These are phyloP conservation scores for Kwoniella mangroviensis DNA, from an alignment of 768 basidiomycete species.

Conservation along the genomic window DNA sequence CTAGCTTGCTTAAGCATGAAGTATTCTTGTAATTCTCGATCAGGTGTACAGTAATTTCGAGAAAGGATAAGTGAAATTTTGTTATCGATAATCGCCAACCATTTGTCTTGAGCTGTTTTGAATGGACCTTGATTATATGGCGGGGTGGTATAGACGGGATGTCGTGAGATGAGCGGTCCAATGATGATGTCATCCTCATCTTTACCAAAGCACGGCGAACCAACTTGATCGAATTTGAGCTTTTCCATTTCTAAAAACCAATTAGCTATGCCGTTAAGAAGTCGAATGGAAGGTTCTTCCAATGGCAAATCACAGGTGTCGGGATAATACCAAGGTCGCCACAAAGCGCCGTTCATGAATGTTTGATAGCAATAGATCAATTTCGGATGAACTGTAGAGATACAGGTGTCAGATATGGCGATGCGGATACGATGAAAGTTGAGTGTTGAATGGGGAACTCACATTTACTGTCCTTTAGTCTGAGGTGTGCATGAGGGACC, in stretches of 20 bases:
- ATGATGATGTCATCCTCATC: slow-evolving; percentile 11
- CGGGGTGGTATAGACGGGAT: neutral
- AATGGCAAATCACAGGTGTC: neutral
- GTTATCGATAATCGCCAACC: slow-evolving; percentile 17
- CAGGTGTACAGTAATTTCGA: neutral
- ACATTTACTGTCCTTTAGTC: neutral
- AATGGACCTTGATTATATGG: slow-evolving; percentile 27
- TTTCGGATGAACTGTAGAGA: neutral
- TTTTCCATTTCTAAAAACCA: slow-evolving; percentile 20
- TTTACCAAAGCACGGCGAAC: slow-evolving; percentile 8
- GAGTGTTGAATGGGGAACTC: no score
- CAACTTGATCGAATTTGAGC: slow-evolving; percentile 12
- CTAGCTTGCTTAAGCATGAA: slow-evolving; percentile 11
- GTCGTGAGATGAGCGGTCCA: slow-evolving; percentile 11
- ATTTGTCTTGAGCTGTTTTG: slow-evolving; percentile 7
- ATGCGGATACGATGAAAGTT: no score
- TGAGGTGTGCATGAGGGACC: neutral
- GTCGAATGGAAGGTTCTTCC: neutral
- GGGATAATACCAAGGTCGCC: neutral
- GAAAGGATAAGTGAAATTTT: neutral
- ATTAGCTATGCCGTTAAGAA: slow-evolving; percentile 3
- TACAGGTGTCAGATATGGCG: neutral
- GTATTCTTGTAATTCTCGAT: slow-evolving; percentile 4
- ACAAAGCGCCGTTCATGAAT: neutral
- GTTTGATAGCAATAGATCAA: slow-evolving; percentile 14